Conservation (phyloP, 2,329 filamentous ascomycete species). For the Chrysosporium queenslandicum region DNA sequence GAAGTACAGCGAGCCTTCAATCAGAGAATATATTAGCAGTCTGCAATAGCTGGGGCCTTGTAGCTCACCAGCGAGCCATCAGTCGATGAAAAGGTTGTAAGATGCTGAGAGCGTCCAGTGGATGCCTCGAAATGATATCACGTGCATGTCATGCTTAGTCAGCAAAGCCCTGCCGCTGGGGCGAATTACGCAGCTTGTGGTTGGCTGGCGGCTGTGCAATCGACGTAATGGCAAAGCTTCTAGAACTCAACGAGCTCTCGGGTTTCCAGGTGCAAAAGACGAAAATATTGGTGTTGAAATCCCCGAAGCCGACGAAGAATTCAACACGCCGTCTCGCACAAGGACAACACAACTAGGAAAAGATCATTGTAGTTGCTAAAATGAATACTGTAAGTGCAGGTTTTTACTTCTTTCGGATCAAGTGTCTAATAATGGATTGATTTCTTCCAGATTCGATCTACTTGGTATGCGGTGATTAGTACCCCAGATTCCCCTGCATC, state of each 20-base stretch:
- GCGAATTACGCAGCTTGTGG: no score
- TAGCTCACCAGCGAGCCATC: neutral
- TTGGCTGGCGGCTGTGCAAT: neutral
- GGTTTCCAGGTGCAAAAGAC: neutral
- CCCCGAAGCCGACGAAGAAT: neutral
- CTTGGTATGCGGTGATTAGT: constrained; percentile 40
- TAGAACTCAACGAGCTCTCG: neutral
- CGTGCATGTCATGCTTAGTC: no score
- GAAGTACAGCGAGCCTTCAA: no score
- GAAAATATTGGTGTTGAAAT: constrained; percentile 1
- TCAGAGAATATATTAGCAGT: neutral
- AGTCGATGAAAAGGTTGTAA: neutral
- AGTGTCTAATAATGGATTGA: neutral
- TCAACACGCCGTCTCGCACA: neutral
- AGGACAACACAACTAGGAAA: neutral
- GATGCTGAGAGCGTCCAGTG: neutral
- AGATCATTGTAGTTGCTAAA: neutral
- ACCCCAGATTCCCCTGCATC: neutral
- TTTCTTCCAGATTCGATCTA: constrained; percentile 45
- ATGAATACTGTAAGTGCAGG: constrained; percentile 45
- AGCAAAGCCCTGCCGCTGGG: no score
- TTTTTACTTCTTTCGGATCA: neutral
- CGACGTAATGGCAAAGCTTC: neutral
- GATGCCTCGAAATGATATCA: neutral
- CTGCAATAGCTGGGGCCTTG: neutral